Percentiles rank a stretch among this genome's conserved stretches.
These are phyloP conservation scores for Leishmania tropica DNA, from an alignment of 208 protist species.

Conservation along the genomic window DNA sequence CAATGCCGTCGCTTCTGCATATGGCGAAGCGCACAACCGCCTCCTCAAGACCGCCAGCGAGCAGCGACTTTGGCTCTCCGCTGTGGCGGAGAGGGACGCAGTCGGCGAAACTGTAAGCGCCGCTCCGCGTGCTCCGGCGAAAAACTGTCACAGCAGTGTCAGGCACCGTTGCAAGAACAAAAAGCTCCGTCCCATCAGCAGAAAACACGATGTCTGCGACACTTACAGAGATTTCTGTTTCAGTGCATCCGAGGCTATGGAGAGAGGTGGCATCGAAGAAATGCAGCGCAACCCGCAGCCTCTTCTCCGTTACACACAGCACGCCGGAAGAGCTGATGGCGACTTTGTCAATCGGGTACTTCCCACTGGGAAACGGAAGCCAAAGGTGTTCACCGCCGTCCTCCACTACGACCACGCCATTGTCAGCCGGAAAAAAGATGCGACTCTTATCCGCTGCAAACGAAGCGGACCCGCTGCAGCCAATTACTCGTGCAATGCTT, in stretches of 20 bases:
- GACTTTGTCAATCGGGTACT: conserved; percentile 55
- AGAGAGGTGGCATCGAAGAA: conserved; percentile 56
- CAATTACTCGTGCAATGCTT: conserved; percentile 28
- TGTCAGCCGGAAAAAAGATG: conserved; percentile 47
- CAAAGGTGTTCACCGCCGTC: conserved; percentile 42
- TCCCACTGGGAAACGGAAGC: conserved; percentile 44
- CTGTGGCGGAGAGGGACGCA: conserved; percentile 8
- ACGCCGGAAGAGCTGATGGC: conserved; percentile 33
- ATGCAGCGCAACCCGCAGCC: conserved; percentile 52
- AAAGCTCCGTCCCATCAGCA: conserved; percentile 48
- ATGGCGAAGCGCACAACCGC: conserved; percentile 1
- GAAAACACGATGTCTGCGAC: conserved; percentile 62
- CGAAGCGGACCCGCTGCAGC: conserved; percentile 32
- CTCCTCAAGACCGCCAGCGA: not conserved
- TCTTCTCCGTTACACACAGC: conserved; percentile 62
- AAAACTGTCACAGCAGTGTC: conserved; percentile 42
- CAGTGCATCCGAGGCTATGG: conserved; percentile 41
- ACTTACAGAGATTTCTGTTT: conserved; percentile 47
- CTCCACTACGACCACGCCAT: conserved; percentile 44
- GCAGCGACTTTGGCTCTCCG: conserved; percentile 2
- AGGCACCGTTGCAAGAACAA: conserved; percentile 51
- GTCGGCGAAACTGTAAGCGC: conserved; percentile 19
- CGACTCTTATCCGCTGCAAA: conserved; percentile 35
- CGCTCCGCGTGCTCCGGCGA: conserved; percentile 5
- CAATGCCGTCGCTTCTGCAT: conserved; percentile 6